Evolutionary conservation across 2,329 filamentous ascomycete species (phyloP).

Genomic region (Parasarocladium wereldwijsianum): DNA sequence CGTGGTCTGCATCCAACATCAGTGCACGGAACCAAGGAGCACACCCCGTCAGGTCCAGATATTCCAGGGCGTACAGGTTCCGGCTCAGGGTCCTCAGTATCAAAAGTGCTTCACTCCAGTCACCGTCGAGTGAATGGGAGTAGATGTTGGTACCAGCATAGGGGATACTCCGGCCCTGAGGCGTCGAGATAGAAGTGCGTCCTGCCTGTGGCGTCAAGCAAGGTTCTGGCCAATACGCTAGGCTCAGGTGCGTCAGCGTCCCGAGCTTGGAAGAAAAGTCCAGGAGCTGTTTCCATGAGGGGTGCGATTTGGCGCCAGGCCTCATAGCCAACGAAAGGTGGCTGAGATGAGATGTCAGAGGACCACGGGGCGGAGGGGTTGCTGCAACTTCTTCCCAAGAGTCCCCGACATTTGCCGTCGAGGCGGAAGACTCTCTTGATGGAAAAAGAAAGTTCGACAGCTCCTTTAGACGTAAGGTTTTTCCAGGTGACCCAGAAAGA

Average conservation of each 20-base stretch:
- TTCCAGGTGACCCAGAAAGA: conserved; percentile 35
- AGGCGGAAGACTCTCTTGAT: too few species aligned
- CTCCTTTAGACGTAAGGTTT: conserved; percentile 35
- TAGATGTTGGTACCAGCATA: conserved; percentile 43
- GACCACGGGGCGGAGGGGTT: conserved; percentile 16
- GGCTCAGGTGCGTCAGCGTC: conserved; percentile 43
- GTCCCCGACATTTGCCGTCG: too few species aligned
- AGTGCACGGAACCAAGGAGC: conserved; percentile 37
- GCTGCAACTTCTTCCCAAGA: conserved; percentile 29
- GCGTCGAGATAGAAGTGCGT: conserved; percentile 28
- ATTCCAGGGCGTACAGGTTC: conserved; percentile 41
- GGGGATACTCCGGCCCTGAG: conserved; percentile 26
- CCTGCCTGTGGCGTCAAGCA: conserved; percentile 40
- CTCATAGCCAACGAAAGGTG: conserved; percentile 43
- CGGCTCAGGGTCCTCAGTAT: conserved; percentile 39
- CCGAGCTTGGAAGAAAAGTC: conserved; percentile 35
- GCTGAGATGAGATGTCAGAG: conserved; percentile 40
- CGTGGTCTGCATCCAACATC: conserved; percentile 23
- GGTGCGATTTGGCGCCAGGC: conserved; percentile 16
- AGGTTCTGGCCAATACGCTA: conserved; percentile 48
- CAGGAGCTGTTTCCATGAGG: conserved; percentile 46
- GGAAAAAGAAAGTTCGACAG: conserved; percentile 35
- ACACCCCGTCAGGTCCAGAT: conserved; percentile 47
- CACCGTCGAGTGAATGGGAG: conserved; percentile 40
- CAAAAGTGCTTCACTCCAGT: conserved; percentile 44